Evolutionary conservation across 352 stramenopile species (phyloP).

Genomic region (Phytopythium mirpurense): DNA sequence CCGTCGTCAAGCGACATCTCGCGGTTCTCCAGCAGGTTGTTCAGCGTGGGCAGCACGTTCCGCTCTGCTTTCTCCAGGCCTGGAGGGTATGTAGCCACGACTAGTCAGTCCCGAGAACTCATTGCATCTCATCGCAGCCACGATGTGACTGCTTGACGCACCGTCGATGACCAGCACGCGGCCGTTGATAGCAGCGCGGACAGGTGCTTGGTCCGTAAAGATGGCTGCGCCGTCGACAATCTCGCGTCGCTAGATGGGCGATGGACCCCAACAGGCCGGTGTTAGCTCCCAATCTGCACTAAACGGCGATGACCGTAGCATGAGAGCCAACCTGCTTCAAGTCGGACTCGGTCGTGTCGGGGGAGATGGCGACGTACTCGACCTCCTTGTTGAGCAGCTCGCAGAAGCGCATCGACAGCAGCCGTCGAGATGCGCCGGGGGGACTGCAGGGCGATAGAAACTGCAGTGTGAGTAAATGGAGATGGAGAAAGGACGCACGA

Average conservation of each 20-base stretch:
- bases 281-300: neutral
- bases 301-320: neutral
- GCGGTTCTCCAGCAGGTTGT: conserved; percentile 96
- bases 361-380: conserved; percentile 90
- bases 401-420: conserved; percentile 82
- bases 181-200: conserved; percentile 91
- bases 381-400: conserved; percentile 82
- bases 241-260: conserved; percentile 45
- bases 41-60: conserved; percentile 96
- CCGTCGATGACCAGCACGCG: conserved; percentile 94
- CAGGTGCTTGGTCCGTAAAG: conserved; percentile 91
- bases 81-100: no score
- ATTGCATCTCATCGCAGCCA: no score
- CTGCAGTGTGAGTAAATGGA: neutral
- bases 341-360: conserved; percentile 93
- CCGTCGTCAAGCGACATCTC: conserved; percentile 95
- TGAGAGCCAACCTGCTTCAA: conserved; percentile 67
- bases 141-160: conserved; percentile 12
- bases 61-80: conserved; percentile 93
- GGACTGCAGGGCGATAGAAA: conserved; percentile 25
- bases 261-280: neutral
- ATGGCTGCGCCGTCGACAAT: conserved; percentile 65
- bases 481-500: neutral
- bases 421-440: conserved; percentile 59
- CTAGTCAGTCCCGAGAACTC: neutral